These are phyloP conservation scores for Lanmaoa rubissima DNA, from an alignment of 768 basidiomycete genomes.

Conservation along the genomic window DNA sequence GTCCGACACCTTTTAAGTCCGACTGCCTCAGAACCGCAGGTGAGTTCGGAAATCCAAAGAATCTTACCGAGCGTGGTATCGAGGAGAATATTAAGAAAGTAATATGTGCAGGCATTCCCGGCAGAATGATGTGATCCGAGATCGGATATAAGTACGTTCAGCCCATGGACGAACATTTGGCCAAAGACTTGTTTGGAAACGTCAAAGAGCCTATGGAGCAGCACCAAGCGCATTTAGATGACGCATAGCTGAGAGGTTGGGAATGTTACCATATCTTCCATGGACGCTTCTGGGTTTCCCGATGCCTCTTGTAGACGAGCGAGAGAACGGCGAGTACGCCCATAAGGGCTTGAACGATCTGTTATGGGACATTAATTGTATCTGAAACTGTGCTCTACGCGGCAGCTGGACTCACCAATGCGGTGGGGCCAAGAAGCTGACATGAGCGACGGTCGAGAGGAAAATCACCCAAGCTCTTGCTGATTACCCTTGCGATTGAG, in stretches of 20 bases:
- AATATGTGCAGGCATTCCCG: slow-evolving; percentile 86
- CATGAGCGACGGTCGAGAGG: slow-evolving; percentile 45
- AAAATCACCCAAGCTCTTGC: slow-evolving; percentile 21
- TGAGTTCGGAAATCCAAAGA: neutral
- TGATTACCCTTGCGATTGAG: slow-evolving; percentile 8
- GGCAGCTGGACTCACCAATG: slow-evolving; percentile 34
- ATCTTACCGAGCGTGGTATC: slow-evolving; percentile 70
- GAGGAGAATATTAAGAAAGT: slow-evolving; percentile 90
- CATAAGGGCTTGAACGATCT: slow-evolving; percentile 85
- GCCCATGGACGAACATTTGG: slow-evolving; percentile 75
- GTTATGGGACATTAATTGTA: neutral
- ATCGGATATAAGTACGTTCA: slow-evolving; percentile 78
- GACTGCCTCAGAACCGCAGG: slow-evolving; percentile 6
- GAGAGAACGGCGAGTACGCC: slow-evolving; percentile 89
- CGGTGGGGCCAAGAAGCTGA: slow-evolving; percentile 47
- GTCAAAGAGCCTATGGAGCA: slow-evolving; percentile 71
- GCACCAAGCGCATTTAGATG: slow-evolving; percentile 5
- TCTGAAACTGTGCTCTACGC: neutral
- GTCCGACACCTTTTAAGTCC: slow-evolving; percentile 59
- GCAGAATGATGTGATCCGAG: slow-evolving; percentile 65
- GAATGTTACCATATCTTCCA: slow-evolving; percentile 86
- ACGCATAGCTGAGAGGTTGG: neutral
- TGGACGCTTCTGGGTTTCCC: slow-evolving; percentile 79
- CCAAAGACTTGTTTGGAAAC: slow-evolving; percentile 91
- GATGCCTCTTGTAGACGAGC: slow-evolving; percentile 82